Base-by-base conservation (phyloP, 257 asterid species). In the Fraxinus pennsylvanica region DNA sequence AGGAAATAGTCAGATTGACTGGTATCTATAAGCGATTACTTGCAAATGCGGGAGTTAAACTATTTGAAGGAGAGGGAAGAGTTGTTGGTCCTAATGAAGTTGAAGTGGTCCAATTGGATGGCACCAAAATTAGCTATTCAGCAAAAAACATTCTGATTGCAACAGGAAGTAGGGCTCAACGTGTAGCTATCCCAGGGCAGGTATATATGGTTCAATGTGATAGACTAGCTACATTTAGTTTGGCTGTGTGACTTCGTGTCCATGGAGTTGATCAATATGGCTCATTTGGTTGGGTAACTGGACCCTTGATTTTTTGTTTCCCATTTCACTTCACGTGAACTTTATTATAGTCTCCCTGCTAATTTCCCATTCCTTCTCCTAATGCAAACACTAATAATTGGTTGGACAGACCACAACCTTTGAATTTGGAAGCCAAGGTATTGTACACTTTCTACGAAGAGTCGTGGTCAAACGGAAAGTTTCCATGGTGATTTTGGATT, bases 1-100 rank as follows among this genome's bases (percentile, higher is more conserved):
- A 93, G 84, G 99, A 96, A 87, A 93, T 96, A 77, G 82, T 91
- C 68, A 87, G 99, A 87, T 86, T 96, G 82, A 92, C 84, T 85
- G 99, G 97, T 80, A 90, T 96, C 79, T 93, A 96, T 82, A 96
- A 93, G 86, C 83, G 97, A 33, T 81, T 93, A 72, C 99, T 96
- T 83, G 74, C 98, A 75, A 91, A 87, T 81, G 92, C 99, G 6
- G 96, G 96, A 77, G 99, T 92, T 74, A 93, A 93, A 89, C 91
- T 96, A 75, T 96, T 84, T 75, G 99, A 96, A 90, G 99, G 99
- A 78, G 98, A 93, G 87, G 99, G 99, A 78, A 92, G 88, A 88
- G 87, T 96, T 66, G 84, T 91, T 74, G 94, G 97, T 84, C 97
- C 97, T 52, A 91, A 96, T 88, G 97, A 93, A 77, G 99, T 93